Conservation (phyloP, 169 alveolate genomes). For the Blepharisma undulans region DNA sequence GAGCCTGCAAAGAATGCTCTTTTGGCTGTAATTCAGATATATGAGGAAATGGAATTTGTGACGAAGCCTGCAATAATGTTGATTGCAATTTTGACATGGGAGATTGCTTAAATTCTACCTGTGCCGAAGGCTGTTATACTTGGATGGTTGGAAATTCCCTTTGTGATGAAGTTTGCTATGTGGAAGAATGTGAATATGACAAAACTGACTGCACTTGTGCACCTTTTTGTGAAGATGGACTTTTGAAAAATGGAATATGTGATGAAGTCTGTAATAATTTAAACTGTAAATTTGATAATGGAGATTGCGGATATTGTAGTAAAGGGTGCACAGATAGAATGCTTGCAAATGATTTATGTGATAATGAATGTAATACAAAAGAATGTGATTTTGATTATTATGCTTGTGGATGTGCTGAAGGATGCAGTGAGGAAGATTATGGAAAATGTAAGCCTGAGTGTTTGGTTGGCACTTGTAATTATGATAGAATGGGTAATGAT, state of each 20-base stretch:
- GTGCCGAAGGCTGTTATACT: conserved; percentile 17
- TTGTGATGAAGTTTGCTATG: conserved; percentile 15
- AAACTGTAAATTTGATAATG: neutral
- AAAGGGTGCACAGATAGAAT: neutral
- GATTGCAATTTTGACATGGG: neutral
- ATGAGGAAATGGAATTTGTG: neutral
- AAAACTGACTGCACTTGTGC: neutral
- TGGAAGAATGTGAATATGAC: conserved; percentile 23
- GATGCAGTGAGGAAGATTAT: neutral
- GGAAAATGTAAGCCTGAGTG: neutral
- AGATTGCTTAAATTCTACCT: neutral
- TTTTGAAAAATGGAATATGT: neutral
- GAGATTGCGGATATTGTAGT: conserved; percentile 23
- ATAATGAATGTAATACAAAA: neutral
- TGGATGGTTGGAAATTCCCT: neutral
- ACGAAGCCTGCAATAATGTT: neutral
- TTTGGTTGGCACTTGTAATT: too few species aligned
- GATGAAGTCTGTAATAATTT: conserved; percentile 4
- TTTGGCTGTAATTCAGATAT: neutral
- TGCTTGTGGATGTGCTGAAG: conserved; percentile 34
- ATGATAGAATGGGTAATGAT: too few species aligned
- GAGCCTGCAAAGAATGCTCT: too few species aligned
- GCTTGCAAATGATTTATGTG: conserved; percentile 3
- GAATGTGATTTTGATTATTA: conserved; percentile 16
- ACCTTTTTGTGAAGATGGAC: neutral